A percentile compares a stretch with the other conserved stretches of the same genome.
These are phyloP conservation scores for Colletotrichum kahawae DNA, from an alignment of 2,329 filamentous ascomycete species.

Conservation along the genomic window DNA sequence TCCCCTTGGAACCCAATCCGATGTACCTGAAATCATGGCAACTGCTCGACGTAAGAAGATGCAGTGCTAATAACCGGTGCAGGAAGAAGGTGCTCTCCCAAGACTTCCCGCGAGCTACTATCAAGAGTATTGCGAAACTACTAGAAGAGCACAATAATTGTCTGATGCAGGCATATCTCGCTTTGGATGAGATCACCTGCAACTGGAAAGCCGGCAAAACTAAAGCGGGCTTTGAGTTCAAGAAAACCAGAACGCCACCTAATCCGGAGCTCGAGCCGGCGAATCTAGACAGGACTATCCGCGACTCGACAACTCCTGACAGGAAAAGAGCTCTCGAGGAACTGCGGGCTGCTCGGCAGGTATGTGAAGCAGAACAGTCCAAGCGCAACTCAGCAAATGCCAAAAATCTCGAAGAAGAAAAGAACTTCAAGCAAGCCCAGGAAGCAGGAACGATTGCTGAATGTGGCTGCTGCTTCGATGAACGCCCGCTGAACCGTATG, in stretches of 20 bases:
- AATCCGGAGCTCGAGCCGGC: conserved; percentile 22
- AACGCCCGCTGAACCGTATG: conserved; percentile 70
- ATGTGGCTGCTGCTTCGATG: conserved; percentile 76
- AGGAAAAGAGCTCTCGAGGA: conserved; percentile 42
- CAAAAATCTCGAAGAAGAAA: conserved; percentile 39
- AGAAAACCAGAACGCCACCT: conserved; percentile 30
- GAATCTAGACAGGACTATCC: conserved; percentile 26
- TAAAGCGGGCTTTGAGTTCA: conserved; percentile 29
- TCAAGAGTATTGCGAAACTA: conserved; percentile 27
- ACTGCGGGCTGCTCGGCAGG: conserved; percentile 38
- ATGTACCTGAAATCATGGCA: not conserved
- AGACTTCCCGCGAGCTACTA: conserved; percentile 37
- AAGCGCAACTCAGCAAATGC: conserved; percentile 26
- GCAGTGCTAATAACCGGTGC: not conserved
- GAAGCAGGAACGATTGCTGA: conserved; percentile 62
- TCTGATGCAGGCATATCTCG: conserved; percentile 40
- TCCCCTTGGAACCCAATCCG: not conserved
- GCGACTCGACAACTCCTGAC: not conserved
- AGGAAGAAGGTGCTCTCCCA: conserved; percentile 34
- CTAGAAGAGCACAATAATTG: conserved; percentile 27
- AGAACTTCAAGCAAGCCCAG: conserved; percentile 47
- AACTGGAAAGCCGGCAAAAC: not conserved
- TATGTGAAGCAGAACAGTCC: conserved; percentile 29
- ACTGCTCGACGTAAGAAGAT: not conserved
- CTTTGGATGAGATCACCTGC: conserved; percentile 30